phyloP scores from a whole-genome alignment of 805 yeast genomes.

The Clavispora fructus region DNA sequence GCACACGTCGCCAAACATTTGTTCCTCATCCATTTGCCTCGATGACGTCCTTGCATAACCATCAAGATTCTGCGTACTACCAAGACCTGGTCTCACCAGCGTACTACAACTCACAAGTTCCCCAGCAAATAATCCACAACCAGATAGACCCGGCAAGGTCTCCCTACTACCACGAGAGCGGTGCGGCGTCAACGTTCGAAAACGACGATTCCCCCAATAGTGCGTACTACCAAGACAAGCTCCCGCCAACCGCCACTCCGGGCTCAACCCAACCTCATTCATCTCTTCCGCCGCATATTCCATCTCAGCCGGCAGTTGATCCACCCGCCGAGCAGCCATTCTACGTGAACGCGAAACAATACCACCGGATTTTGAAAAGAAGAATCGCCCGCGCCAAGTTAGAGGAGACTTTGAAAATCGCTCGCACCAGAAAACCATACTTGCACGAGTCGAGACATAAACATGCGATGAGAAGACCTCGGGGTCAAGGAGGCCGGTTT shows the following conservation, averaged over 20 bases:
- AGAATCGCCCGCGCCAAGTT: conserved; percentile 89
- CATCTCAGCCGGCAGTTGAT: conserved; percentile 7
- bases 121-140: conserved; percentile 11
- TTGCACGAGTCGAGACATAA: conserved; percentile 95
- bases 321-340: conserved; percentile 73
- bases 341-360: conserved; percentile 96
- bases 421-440: conserved; percentile 89
- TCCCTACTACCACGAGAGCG: conserved; percentile 19
- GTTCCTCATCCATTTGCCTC: not conserved
- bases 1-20: not conserved
- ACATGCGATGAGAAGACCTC: conserved; percentile 98
- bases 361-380: conserved; percentile 88
- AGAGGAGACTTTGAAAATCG: conserved; percentile 82
- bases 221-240: conserved; percentile 9
- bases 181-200: conserved; percentile 9
- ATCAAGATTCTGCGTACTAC: conserved; percentile 18
- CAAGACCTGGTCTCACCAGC: conserved; percentile 17
- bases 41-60: conserved; percentile 19
- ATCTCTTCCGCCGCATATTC: conserved; percentile 1
- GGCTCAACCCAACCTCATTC: conserved; percentile 5
- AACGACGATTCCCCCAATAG: conserved; percentile 12
- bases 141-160: conserved; percentile 14
- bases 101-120: conserved; percentile 14
- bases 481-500: conserved; percentile 98
- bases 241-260: conserved; percentile 10